Base-by-base conservation (phyloP, 2,329 filamentous ascomycete genomes). In the Capronia coronata region DNA sequence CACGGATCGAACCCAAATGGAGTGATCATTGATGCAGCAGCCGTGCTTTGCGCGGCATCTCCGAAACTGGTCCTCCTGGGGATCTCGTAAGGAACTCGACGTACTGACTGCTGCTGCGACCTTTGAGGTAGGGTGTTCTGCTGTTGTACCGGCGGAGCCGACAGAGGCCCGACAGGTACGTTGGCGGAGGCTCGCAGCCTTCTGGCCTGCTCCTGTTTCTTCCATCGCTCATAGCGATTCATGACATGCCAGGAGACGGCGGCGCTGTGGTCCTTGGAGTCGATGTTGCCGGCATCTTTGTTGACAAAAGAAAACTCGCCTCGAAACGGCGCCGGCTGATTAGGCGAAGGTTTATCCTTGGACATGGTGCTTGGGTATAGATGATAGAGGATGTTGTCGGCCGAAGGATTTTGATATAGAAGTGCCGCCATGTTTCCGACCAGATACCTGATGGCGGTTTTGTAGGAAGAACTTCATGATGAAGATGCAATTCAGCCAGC, bases 271-370 rank as follows among this genome's bases (percentile, higher is more conserved):
- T 59, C 57, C 42, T 59, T 59, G 18, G 57, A 59, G 16, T 54
- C 55, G 25, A 59, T 59, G 35, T 59, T 59, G 42, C 55, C 56
- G n/a, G 57, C 57, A 48, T 59, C 57, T 49, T 59, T 59, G 44
- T 59, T 59, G 38, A 59, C 57, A 46, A 59, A 59, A 23, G 57
- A 59, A 43, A 58, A 59, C 30, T 59, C 57, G 29, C 57, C 57
- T 32, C 52, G 50, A 46, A 59, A 59, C 8, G 52, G 49, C 2
- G 52, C 55, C 23, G 55, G 52, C 18, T 56, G 49, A n/a, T 47
- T 34, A 2, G 53, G 19, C 10, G 54, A 44, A 13, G 43, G 52
- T 32, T 48, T 59, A 14, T 54, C 51, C 30, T 56, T 52, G 18
- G 54, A 52, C 54, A 57, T 59, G 21, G 41, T 27, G n/a, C 43